Conservation (phyloP, 805 yeast genomes). For the Brettanomyces sp. region DNA sequence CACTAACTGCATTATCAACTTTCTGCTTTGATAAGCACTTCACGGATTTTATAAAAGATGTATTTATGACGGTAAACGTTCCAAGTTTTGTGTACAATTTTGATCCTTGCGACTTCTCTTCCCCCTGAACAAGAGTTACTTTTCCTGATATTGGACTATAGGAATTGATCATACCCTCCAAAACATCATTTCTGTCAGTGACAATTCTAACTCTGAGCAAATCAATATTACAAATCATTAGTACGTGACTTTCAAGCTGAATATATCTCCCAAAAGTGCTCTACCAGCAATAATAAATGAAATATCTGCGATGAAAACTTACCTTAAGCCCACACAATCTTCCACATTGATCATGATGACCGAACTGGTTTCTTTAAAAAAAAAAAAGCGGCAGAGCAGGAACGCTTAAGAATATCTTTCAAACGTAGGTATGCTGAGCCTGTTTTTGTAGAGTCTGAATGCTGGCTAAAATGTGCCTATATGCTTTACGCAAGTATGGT, state of each 20-base stretch:
- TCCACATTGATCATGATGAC: slow-evolving; percentile 21
- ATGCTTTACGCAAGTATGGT: too few relatives aligned
- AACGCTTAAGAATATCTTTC: neutral
- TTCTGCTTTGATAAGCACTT: slow-evolving; percentile 32
- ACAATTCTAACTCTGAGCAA: slow-evolving; percentile 44
- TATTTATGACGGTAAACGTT: slow-evolving; percentile 43
- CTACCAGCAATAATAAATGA: too few relatives aligned
- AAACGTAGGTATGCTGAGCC: too few relatives aligned
- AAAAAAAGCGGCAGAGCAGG: neutral
- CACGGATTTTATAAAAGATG: slow-evolving; percentile 47
- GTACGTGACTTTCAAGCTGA: neutral
- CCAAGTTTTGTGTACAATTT: slow-evolving; percentile 2
- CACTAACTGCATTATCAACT: slow-evolving; percentile 9
- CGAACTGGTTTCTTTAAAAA: too few relatives aligned
- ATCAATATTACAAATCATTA: neutral
- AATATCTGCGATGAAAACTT: slow-evolving; percentile 8
- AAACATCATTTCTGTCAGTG: slow-evolving; percentile 43
- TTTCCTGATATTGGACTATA: slow-evolving; percentile 42
- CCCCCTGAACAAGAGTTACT: slow-evolving; percentile 26
- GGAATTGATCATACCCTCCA: slow-evolving; percentile 57
- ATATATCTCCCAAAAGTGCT: neutral
- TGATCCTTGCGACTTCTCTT: slow-evolving; percentile 10
- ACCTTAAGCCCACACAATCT: slow-evolving; percentile 26
- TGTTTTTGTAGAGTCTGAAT: too few relatives aligned
- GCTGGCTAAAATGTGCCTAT: too few relatives aligned